phyloP scores from a whole-genome alignment of 352 stramenopile species.

The Globisporangium cylindrosporum region DNA sequence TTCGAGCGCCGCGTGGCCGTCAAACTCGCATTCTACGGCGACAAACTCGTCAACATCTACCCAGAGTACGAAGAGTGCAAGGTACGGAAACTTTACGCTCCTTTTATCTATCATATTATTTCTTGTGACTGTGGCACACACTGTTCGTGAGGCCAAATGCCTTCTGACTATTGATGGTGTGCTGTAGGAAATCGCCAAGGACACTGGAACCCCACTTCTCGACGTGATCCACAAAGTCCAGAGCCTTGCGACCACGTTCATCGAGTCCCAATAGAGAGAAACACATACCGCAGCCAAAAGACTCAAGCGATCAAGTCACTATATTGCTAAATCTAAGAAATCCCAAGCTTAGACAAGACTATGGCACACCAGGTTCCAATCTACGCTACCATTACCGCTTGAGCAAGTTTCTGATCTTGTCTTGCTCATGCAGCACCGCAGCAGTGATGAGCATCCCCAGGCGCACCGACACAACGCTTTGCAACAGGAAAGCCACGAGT shows the following conservation, averaged over 20 bases:
- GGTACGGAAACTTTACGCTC: slow-evolving; percentile 16
- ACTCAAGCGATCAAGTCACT: neutral
- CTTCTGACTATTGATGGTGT: neutral
- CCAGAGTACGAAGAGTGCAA: slow-evolving; percentile 87
- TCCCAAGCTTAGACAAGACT: too few relatives aligned
- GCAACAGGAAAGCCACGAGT: slow-evolving; percentile 31
- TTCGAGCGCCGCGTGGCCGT: slow-evolving; percentile 47
- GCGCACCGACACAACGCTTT: slow-evolving; percentile 33
- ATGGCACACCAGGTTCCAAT: too few relatives aligned
- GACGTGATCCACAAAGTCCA: slow-evolving; percentile 63
- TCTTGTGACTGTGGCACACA: too few relatives aligned
- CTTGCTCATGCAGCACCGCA: slow-evolving; percentile 29
- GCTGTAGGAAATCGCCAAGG: slow-evolving; percentile 36
- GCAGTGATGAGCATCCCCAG: slow-evolving; percentile 37
- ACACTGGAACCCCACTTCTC: slow-evolving; percentile 39
- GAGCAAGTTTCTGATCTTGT: slow-evolving; percentile 26
- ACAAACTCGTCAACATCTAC: slow-evolving; percentile 62
- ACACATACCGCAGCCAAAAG: neutral
- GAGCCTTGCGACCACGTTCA: slow-evolving; percentile 24
- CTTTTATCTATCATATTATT: too few relatives aligned
- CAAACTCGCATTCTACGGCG: slow-evolving; percentile 56
- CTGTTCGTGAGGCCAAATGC: neutral
- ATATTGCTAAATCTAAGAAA: too few relatives aligned
- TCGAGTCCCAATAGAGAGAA: slow-evolving; percentile 5
- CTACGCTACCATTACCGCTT: slow-evolving; percentile 15